Percentiles rank a stretch among this genome's conserved stretches.
phyloP scores from a whole-genome alignment of 805 yeast species.

The Cyberlindnera maclurae region DNA sequence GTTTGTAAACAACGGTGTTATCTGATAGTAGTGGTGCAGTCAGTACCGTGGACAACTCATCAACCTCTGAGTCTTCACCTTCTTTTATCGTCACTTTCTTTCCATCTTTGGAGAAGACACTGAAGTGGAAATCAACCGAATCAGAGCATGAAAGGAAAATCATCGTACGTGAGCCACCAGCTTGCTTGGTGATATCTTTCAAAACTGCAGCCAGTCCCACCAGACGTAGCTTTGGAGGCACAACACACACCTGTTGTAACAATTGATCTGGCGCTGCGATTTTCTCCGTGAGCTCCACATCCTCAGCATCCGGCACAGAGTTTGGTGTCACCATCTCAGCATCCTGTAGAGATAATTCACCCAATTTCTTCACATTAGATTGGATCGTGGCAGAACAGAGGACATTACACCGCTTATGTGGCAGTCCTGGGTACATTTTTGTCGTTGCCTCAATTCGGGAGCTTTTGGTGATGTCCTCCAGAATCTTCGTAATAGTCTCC shows the following conservation, averaged over 20 bases:
- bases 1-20: conserved; percentile 46
- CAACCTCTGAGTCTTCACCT: conserved; percentile 26
- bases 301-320: conserved; percentile 27
- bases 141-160: conserved; percentile 92
- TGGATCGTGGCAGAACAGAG: conserved; percentile 94
- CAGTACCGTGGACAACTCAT: conserved; percentile 31
- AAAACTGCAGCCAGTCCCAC: conserved; percentile 72
- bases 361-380: conserved; percentile 70
- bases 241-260: conserved; percentile 69
- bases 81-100: conserved; percentile 28
- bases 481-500: conserved; percentile 77
- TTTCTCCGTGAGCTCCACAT: conserved; percentile 21
- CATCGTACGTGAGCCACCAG: conserved; percentile 48
- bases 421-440: conserved; percentile 47
- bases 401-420: conserved; percentile 64
- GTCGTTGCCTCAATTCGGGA: conserved; percentile 31
- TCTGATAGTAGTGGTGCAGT: conserved; percentile 47
- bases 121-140: conserved; percentile 90
- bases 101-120: conserved; percentile 61
- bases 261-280: conserved; percentile 84
- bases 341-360: conserved; percentile 64
- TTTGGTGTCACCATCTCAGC: conserved; percentile 55
- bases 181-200: conserved; percentile 36
- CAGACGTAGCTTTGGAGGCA: conserved; percentile 86
- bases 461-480: conserved; percentile 45